Conservation (phyloP, 805 yeast genomes). For the Wickerhamiella nectarea region DNA sequence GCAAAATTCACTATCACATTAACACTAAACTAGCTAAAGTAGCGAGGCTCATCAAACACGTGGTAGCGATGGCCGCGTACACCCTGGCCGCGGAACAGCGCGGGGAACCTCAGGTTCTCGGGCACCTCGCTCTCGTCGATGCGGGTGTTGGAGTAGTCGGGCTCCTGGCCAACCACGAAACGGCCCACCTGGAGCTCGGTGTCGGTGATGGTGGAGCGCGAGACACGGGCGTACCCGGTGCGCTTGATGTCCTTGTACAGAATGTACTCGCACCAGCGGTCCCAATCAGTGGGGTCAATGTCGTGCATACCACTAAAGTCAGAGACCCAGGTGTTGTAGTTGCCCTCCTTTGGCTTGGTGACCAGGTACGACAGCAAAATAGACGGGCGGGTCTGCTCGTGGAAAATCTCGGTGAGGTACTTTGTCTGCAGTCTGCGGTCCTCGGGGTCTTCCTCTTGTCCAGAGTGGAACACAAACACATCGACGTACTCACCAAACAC, state of each 20-base stretch:
- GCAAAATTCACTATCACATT: neutral
- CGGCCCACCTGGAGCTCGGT: slow-evolving; percentile 94
- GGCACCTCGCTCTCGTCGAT: slow-evolving; percentile 44
- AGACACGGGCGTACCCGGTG: slow-evolving; percentile 85
- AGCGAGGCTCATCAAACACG: slow-evolving; percentile 88
- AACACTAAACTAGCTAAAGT: slow-evolving; percentile 27
- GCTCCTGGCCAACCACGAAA: slow-evolving; percentile 43
- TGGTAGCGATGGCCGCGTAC: slow-evolving; percentile 88
- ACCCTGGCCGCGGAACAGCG: slow-evolving; percentile 72
- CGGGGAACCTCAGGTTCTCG: slow-evolving; percentile 60
- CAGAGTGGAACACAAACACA: slow-evolving; percentile 93
- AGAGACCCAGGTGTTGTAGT: slow-evolving; percentile 83
- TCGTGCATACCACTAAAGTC: slow-evolving; percentile 78
- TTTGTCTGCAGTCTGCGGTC: slow-evolving; percentile 80
- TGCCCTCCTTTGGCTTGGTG: slow-evolving; percentile 74
- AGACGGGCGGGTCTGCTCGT: slow-evolving; percentile 65
- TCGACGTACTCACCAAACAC: slow-evolving; percentile 80
- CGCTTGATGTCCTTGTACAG: slow-evolving; percentile 75
- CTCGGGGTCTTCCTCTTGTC: slow-evolving; percentile 94
- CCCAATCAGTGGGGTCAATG: slow-evolving; percentile 75
- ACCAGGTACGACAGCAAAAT: slow-evolving; percentile 82
- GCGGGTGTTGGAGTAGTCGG: slow-evolving; percentile 42
- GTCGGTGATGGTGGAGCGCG: slow-evolving; percentile 88
- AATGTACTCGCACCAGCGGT: slow-evolving; percentile 97
- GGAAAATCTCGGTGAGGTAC: slow-evolving; percentile 69